Conservation (phyloP, 2,329 filamentous ascomycete species). For the Emericellopsis atlantica region DNA sequence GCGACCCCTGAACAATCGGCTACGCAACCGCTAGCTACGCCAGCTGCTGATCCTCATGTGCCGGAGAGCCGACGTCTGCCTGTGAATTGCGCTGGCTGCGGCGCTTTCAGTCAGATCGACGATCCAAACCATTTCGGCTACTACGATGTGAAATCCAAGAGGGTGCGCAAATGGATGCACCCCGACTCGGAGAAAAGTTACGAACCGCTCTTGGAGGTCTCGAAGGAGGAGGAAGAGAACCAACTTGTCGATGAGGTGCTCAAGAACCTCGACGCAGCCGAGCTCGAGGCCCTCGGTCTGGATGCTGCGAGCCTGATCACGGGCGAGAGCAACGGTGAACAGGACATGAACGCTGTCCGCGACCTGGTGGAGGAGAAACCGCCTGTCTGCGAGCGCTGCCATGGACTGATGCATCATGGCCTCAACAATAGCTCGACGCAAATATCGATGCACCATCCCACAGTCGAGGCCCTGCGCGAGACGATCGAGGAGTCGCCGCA, state of each 20-base stretch:
- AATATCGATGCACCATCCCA: conserved; percentile 65
- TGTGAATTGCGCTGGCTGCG: conserved; percentile 49
- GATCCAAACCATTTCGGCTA: conserved; percentile 40
- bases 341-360: background rate
- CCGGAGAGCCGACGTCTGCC: conserved; percentile 26
- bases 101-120: conserved; percentile 47
- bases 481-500: conserved; percentile 83
- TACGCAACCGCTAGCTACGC: too few species aligned
- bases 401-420: conserved; percentile 66
- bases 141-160: conserved; percentile 38
- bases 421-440: conserved; percentile 31
- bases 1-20: too few species aligned
- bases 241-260: conserved; percentile 32
- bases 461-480: conserved; percentile 65
- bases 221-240: conserved; percentile 23
- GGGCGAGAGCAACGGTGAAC: background rate
- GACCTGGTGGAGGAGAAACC: background rate
- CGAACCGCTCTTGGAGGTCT: background rate
- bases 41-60: too few species aligned
- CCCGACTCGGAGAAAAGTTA: conserved; percentile 6
- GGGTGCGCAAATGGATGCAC: conserved; percentile 33
- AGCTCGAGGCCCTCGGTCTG: conserved; percentile 32
- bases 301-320: conserved; percentile 22
- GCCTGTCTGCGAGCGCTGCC: conserved; percentile 79
- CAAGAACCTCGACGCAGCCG: conserved; percentile 23